Conservation (phyloP, 306 rosid genomes). For the Lathyrus aphaca region DNA sequence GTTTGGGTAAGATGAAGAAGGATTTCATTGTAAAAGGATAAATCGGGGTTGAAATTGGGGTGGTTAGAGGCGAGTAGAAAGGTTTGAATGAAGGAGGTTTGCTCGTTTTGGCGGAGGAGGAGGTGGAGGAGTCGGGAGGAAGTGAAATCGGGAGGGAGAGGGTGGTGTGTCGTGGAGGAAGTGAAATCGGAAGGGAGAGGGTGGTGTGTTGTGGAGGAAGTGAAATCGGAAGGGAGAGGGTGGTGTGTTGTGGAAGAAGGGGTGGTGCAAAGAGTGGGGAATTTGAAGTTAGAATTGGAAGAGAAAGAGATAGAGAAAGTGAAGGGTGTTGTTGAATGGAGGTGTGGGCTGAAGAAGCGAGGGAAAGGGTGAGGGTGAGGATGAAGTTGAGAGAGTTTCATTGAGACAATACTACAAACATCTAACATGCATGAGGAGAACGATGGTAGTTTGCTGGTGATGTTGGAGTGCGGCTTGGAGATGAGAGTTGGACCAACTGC, state of each 20-base stretch:
- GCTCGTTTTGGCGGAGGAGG: too few species aligned
- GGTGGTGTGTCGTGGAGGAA: too few species aligned
- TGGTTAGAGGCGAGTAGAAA: too few species aligned
- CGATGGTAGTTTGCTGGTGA: neutral
- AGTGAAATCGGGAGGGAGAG: too few species aligned
- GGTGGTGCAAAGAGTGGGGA: conserved; percentile 32
- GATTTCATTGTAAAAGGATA: too few species aligned
- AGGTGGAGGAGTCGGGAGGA: too few species aligned
- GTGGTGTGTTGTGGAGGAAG: conserved; percentile 45
- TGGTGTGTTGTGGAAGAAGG: too few species aligned
- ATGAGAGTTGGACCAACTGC: too few species aligned
- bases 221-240: too few species aligned
- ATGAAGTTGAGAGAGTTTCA: conserved; percentile 56
- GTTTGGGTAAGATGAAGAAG: too few species aligned
- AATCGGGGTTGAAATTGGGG: too few species aligned
- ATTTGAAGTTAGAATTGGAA: conserved; percentile 37
- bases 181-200: conserved; percentile 72
- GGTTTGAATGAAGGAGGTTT: too few species aligned
- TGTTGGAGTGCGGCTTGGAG: neutral
- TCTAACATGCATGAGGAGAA: conserved; percentile 40
- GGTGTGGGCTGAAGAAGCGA: conserved; percentile 19
- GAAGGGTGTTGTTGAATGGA: conserved; percentile 30
- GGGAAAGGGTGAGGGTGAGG: conserved; percentile 49
- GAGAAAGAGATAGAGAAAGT: conserved; percentile 34
- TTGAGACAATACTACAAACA: conserved; percentile 55